Evolutionary conservation across 768 basidiomycete species (phyloP).

Genomic region (Leccinum boreale): DNA sequence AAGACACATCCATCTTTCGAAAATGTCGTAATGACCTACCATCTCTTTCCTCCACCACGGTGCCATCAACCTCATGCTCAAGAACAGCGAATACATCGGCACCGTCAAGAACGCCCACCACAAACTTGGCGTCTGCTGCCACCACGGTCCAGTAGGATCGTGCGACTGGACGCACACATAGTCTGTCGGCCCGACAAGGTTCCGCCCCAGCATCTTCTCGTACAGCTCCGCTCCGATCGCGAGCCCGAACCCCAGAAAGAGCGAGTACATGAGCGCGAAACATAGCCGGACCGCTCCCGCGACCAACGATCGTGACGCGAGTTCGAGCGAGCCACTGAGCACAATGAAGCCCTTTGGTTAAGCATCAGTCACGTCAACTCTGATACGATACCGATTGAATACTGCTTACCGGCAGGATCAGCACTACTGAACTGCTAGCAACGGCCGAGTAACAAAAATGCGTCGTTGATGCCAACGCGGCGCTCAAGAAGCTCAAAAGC

Average conservation of each 20-base stretch:
- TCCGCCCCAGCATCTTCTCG: conserved; percentile 47
- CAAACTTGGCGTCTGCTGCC: conserved; percentile 62
- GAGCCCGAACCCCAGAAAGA: conserved; percentile 77
- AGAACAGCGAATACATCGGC: conserved; percentile 62
- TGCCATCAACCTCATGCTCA: conserved; percentile 65
- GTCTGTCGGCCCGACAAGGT: conserved; percentile 52
- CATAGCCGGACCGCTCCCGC: conserved; percentile 82
- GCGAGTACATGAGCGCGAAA: conserved; percentile 76
- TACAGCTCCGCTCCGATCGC: conserved; percentile 75
- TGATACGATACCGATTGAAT: neutral
- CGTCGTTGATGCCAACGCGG: conserved; percentile 65
- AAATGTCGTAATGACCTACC: conserved; percentile 32
- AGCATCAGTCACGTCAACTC: neutral
- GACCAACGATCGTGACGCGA: conserved; percentile 78
- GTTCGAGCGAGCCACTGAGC: conserved; percentile 69
- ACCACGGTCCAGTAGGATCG: conserved; percentile 62
- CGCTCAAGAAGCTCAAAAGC: conserved; percentile 74
- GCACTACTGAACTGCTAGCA: conserved; percentile 71
- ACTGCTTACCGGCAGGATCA: conserved; percentile 67
- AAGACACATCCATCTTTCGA: neutral
- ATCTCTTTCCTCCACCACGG: conserved; percentile 56
- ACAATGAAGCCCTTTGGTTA: conserved; percentile 56
- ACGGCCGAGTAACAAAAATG: conserved; percentile 80
- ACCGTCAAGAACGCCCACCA: conserved; percentile 77
- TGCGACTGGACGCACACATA: conserved; percentile 60